Evolutionary conservation across 2,329 filamentous ascomycete species (phyloP).

Genomic region (Pseudopithomyces chartarum): DNA sequence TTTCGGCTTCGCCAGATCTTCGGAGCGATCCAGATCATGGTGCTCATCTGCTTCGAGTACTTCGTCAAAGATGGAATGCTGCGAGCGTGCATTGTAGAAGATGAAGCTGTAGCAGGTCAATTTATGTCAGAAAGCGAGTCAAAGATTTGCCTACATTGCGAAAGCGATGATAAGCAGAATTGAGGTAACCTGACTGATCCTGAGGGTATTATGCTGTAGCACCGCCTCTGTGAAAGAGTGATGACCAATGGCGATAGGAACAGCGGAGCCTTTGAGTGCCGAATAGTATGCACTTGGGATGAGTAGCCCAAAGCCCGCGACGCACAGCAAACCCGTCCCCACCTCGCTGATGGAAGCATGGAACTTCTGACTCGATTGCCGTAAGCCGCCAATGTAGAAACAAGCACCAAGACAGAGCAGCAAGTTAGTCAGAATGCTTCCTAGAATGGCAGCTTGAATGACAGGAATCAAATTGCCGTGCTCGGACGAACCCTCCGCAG

Average conservation of each 20-base stretch:
- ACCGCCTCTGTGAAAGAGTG: conserved; percentile 39
- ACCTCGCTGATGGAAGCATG: conserved; percentile 79
- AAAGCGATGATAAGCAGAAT: conserved; percentile 44
- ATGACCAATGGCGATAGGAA: conserved; percentile 30
- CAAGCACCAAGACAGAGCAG: conserved; percentile 79
- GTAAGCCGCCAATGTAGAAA: conserved; percentile 77
- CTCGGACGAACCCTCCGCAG: conserved; percentile 48
- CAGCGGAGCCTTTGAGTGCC: conserved; percentile 50
- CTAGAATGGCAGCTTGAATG: conserved; percentile 82
- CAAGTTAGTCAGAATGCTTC: conserved; percentile 80
- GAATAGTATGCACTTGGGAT: conserved; percentile 44
- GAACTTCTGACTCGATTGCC: conserved; percentile 71
- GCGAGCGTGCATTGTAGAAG: conserved; percentile 74
- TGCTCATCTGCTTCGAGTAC: conserved; percentile 74
- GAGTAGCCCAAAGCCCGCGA: conserved; percentile 65
- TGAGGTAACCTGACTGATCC: conserved; percentile 43
- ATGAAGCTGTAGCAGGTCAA: conserved; percentile 65
- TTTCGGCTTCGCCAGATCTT: conserved; percentile 66
- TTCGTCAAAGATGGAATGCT: conserved; percentile 78
- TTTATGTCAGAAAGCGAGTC: conserved; percentile 55
- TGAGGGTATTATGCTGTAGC: conserved; percentile 40
- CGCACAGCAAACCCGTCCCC: conserved; percentile 75
- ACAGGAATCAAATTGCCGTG: conserved; percentile 59
- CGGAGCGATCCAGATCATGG: conserved; percentile 65
- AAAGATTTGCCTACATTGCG: conserved; percentile 55